Base-by-base conservation (phyloP, 1,139 yeast species). In the Scheffersomyces segobiensis region DNA sequence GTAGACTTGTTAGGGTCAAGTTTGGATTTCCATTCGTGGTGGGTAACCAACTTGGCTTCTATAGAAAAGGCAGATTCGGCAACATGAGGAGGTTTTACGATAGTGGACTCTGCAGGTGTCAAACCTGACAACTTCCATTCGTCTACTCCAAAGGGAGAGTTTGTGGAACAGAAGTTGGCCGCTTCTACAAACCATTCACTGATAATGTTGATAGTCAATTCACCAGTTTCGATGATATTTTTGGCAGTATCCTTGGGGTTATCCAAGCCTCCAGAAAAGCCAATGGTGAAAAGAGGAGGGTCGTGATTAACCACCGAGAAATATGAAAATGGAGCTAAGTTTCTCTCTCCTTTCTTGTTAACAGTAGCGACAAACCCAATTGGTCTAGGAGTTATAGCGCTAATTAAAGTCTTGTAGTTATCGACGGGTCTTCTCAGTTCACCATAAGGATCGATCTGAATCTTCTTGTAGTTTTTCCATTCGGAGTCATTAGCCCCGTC, bases 111-210 rank as follows among this genome's bases (percentile, higher is more conserved):
- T 7, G 71, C 63, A 2, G 84, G 84, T 1, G 89, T 85, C 59
- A 87, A 72, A 0, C 90, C 90, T 17, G 82, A 66, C 52, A 85
- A 70, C 57, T 79, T 73, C 86, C 87, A 86, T 66, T 87, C 91
- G 61, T 82, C 83, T 18, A 81, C 76, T 1, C 73, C 83, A 0
- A 66, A 55, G 0, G 89, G 89, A 2, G 86, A 79, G 62, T 79
- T 71, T 26, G 75, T 75, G 19, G 82, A 72, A n/a, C 84, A 71
- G 62, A 70, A 80, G 65, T 87, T 85, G 17, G 89, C 88, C 19
- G 89, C 89, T 60, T 87, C 91, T 39, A 82, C 72, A 65, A 85
- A 84, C 88, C 88, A 86, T 68, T 87, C 91, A 53, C 86, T 79
- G 49, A 87, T 79, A 56, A 87, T 79, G 67, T 82, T 86, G 64